Evolutionary conservation across 345 rosid species (phyloP).

Genomic region (Carallia pectinifolia): DNA sequence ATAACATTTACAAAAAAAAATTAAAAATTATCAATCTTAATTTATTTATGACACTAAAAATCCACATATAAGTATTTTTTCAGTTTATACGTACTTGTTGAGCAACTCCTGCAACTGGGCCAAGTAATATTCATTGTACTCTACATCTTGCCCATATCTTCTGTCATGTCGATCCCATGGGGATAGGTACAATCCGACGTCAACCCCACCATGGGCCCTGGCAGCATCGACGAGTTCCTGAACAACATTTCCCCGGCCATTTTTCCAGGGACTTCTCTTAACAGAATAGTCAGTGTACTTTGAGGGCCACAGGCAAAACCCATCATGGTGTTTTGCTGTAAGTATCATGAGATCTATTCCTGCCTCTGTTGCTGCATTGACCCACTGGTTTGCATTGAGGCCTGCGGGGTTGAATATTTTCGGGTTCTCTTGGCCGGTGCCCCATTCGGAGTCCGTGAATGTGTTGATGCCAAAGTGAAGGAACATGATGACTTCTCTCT

Average conservation of each 20-base stretch:
- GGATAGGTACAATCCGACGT: conserved; percentile 59
- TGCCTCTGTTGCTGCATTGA: conserved; percentile 43
- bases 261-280: conserved; percentile 47
- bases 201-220: conserved; percentile 35
- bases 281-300: conserved; percentile 67
- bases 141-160: conserved; percentile 54
- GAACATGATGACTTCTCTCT: conserved; percentile 68
- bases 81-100: no score
- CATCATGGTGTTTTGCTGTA: conserved; percentile 78
- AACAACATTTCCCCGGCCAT: conserved; percentile 65
- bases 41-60: no score
- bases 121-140: conserved; percentile 63
- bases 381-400: conserved; percentile 58
- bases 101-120: conserved; percentile 72
- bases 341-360: conserved; percentile 56
- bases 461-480: conserved; percentile 77
- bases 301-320: conserved; percentile 73
- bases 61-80: no score
- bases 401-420: conserved; percentile 46
- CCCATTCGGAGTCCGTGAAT: conserved; percentile 70
- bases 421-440: conserved; percentile 63
- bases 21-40: no score
- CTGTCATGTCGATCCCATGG: conserved; percentile 76
- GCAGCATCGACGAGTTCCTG: conserved; percentile 49
- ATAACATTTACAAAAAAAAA: no score